Evolutionary conservation across 805 yeast genomes (phyloP).

Genomic region (Priceomyces haplophilus): DNA sequence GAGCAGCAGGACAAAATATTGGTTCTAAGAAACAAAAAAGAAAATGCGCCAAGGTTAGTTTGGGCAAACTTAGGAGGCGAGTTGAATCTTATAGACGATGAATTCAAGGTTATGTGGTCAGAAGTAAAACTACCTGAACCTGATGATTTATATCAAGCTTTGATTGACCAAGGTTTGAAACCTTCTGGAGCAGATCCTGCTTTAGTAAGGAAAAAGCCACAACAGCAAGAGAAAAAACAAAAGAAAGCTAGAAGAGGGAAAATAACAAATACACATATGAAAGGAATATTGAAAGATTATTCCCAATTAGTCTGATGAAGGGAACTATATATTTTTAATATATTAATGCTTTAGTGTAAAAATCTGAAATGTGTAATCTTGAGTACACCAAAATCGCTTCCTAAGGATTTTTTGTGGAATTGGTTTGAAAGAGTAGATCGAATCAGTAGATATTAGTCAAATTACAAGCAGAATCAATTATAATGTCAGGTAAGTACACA

Average conservation of each 20-base stretch:
- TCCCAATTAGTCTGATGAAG: conserved; percentile 31
- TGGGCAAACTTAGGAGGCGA: conserved; percentile 87
- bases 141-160: conserved; percentile 72
- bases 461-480: background rate
- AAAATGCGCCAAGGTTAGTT: conserved; percentile 84
- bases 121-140: conserved; percentile 75
- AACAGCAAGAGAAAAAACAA: conserved; percentile 65
- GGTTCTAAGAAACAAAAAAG: conserved; percentile 88
- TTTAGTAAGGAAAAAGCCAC: conserved; percentile 65
- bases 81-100: conserved; percentile 68
- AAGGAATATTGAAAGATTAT: conserved; percentile 90
- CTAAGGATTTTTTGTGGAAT: background rate
- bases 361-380: conserved; percentile 1
- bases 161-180: conserved; percentile 82
- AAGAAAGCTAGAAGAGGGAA: conserved; percentile 92
- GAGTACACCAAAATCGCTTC: background rate
- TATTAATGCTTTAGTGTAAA: background rate
- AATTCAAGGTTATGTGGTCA: conserved; percentile 81
- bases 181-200: conserved; percentile 99
- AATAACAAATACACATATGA: conserved; percentile 94
- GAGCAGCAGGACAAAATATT: conserved; percentile 76
- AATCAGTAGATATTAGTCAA: background rate
- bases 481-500: conserved; percentile 9
- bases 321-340: background rate
- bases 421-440: no score